phyloP scores from a whole-genome alignment of 2,329 filamentous ascomycete genomes.

The Ampelomyces quisqualis region DNA sequence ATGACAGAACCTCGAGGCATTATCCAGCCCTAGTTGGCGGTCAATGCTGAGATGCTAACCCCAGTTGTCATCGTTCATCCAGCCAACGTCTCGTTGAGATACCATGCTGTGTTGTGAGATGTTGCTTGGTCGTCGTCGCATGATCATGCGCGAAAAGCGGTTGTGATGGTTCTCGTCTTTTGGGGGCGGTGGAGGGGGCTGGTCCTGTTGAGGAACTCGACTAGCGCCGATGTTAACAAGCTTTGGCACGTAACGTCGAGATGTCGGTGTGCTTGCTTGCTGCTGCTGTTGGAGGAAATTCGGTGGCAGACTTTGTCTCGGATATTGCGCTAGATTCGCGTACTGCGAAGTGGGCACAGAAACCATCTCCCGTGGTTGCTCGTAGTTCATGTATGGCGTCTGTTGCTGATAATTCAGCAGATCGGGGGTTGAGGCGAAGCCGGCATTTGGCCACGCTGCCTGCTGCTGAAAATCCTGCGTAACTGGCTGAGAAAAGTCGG shows the following conservation, averaged over 20 bases:
- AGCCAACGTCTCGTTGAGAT: conserved; percentile 36
- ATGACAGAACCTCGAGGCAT: no score
- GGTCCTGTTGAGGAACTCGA: conserved; percentile 31
- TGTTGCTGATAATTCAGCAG: conserved; percentile 38
- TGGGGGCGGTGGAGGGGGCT: conserved; percentile 38
- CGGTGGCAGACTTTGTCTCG: conserved; percentile 39
- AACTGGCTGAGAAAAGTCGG: conserved; percentile 37
- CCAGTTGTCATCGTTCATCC: conserved; percentile 41
- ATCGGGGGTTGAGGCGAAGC: conserved; percentile 39
- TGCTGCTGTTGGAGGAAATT: conserved; percentile 33
- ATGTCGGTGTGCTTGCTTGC: conserved; percentile 16
- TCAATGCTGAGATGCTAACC: conserved; percentile 21
- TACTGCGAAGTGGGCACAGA: conserved; percentile 39
- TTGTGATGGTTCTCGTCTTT: conserved; percentile 39
- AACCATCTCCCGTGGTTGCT: conserved; percentile 34
- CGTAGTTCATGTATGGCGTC: conserved; percentile 35
- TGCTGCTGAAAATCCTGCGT: conserved; percentile 34
- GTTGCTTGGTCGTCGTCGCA: conserved; percentile 40
- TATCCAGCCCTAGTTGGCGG: no score
- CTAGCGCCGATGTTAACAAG: conserved; percentile 38
- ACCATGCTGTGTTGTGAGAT: conserved; percentile 41
- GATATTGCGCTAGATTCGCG: conserved; percentile 37
- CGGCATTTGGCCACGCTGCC: conserved; percentile 36
- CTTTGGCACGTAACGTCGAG: conserved; percentile 38
- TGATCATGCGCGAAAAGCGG: conserved; percentile 39